Percentiles rank a stretch among this genome's conserved stretches.
These are phyloP conservation scores for Exserohilum rostratum DNA, from an alignment of 2,329 filamentous ascomycete genomes.

Conservation along the genomic window DNA sequence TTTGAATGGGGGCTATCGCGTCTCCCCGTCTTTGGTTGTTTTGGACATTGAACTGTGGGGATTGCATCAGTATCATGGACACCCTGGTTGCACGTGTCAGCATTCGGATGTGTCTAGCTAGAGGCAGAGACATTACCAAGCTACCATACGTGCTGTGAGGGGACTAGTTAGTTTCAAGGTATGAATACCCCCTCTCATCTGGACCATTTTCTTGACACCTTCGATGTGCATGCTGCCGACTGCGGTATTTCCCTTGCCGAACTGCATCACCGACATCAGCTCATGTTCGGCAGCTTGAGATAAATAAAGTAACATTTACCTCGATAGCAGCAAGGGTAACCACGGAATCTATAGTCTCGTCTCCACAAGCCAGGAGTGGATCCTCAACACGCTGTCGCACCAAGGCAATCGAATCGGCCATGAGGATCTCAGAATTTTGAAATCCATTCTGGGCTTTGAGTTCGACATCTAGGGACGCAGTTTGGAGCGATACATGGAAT, in stretches of 20 bases:
- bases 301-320: conserved; percentile 43
- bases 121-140: conserved; percentile 50
- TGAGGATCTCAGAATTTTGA: conserved; percentile 60
- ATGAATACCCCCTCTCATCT: conserved; percentile 59
- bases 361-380: conserved; percentile 55
- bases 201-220: conserved; percentile 58
- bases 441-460: conserved; percentile 60
- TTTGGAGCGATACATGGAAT: conserved; percentile 66
- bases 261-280: conserved; percentile 41
- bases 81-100: conserved; percentile 53
- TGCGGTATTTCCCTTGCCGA: conserved; percentile 59
- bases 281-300: not conserved
- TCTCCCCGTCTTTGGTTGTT: conserved; percentile 57
- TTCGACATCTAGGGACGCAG: conserved; percentile 63
- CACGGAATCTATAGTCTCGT: conserved; percentile 63
- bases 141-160: conserved; percentile 62
- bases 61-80: conserved; percentile 61
- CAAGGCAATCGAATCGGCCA: conserved; percentile 62
- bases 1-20: conserved; percentile 56
- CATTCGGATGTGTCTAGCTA: not conserved
- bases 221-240: conserved; percentile 57
- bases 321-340: conserved; percentile 65
- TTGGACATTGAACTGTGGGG: conserved; percentile 61
- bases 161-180: conserved; percentile 57
- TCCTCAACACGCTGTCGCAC: conserved; percentile 59